A percentile compares a stretch with the other conserved stretches of the same genome.
Evolutionary conservation across 129 eudicot species (phyloP).

Genomic region (Daucus carota): DNA sequence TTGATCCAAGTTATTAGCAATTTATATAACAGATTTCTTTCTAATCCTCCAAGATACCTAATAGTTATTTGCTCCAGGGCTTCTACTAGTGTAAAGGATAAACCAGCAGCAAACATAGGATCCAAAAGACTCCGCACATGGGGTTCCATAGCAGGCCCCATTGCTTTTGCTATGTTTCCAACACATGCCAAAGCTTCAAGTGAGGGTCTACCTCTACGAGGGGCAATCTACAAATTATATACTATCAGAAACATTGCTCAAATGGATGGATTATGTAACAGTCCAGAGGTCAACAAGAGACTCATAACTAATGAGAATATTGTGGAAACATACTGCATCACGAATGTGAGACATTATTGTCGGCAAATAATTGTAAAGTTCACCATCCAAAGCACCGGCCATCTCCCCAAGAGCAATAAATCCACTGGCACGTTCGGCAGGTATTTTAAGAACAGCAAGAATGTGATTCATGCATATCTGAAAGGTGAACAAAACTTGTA

Average conservation of each 20-base stretch:
- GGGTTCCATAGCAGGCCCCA: conserved; percentile 86
- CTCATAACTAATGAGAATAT: not conserved
- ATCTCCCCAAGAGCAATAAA: conserved; percentile 98
- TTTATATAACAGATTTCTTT: not conserved
- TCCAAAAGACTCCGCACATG: conserved; percentile 80
- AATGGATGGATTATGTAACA: not conserved
- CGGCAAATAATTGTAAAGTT: conserved; percentile 94
- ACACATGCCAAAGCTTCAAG: conserved; percentile 97
- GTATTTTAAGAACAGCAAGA: conserved; percentile 89
- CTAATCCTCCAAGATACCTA: conserved; percentile 37
- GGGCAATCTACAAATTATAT: conserved; percentile 61
- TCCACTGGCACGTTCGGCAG: conserved; percentile 97
- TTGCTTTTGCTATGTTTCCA: conserved; percentile 89
- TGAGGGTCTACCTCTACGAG: conserved; percentile 93
- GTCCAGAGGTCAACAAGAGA: conserved; percentile 8
- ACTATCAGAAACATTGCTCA: conserved; percentile 4
- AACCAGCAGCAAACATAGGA: conserved; percentile 83
- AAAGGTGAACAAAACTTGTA: conserved; percentile 14
- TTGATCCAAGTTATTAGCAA: conserved; percentile 2
- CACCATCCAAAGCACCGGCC: conserved; percentile 99
- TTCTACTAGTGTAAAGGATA: conserved; percentile 71
- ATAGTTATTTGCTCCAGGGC: conserved; percentile 71
- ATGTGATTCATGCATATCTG: conserved; percentile 99
- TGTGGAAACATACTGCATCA: conserved; percentile 70
- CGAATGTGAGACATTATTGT: conserved; percentile 92